Base-by-base conservation (phyloP, 2,329 filamentous ascomycete genomes). In the Apiospora sp. region DNA sequence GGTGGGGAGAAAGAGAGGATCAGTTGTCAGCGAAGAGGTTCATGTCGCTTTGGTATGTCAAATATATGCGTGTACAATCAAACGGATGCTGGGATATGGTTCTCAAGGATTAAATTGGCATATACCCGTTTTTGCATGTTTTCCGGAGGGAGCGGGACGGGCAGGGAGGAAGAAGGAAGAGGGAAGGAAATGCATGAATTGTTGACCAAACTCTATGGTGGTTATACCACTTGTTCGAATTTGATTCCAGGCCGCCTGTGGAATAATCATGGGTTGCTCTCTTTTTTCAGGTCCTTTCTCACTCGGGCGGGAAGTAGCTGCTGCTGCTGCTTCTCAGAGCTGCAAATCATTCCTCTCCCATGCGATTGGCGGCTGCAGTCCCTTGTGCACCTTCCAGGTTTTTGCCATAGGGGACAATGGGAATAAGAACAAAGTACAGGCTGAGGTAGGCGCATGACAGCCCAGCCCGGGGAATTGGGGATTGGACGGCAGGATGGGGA, bases 141-240 rank as follows among this genome's bases (percentile, higher is more conserved):
- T 12, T 6, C 51, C 51, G 13, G 51, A 24, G 24, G 27, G 51
- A 16, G 51, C 51, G 51, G 51, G 51, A 34, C 27, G 27, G 27
- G 27, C 27, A 61, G 27, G 54, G 34, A 41, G 58, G 58, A 41
- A 41, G 10, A 13, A 64, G 58, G 58, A 64, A 64, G 58, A 37
- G 22, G 30, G 34, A 64, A 41, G 58, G 12, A 22, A 24, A 14
- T 37, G 58, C 34, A 64, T 64, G 58, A 64, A 64, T 41, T 64
- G 58, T 64, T 64, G 58, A 41, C 58, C 58, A 22, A 64, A 64
- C 58, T 64, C 58, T 41, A 64, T n/a, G 58, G 54, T 34, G 27
- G 58, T 41, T 41, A 41, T 64, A 22, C 58, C 58, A 64, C 58
- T 64, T 10, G 12, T 64, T 37, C 58, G 34, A 41, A 41, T 41